Evolutionary conservation across 192 early-diverging fungal species (phyloP).

Genomic region (Mortierella claussenii): DNA sequence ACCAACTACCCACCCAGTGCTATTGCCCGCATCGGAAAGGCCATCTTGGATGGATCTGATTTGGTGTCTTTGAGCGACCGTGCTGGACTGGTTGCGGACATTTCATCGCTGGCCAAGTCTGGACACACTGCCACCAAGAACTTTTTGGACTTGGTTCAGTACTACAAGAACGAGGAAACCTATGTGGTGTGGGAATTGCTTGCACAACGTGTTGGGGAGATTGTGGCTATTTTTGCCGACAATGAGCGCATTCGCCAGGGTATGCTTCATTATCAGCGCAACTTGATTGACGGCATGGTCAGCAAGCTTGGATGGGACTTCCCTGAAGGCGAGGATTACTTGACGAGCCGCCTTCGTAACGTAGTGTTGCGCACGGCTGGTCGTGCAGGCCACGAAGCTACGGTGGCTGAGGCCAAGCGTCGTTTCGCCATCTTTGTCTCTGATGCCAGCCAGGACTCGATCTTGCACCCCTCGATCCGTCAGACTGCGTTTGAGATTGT

Average conservation of each 20-base stretch:
- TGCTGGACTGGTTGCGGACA: constrained; percentile 86
- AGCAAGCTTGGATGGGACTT: constrained; percentile 84
- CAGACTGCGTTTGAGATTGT: constrained; percentile 78
- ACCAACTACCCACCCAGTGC: constrained; percentile 76
- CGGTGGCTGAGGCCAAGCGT: constrained; percentile 72
- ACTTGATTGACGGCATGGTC: constrained; percentile 79
- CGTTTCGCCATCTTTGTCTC: constrained; percentile 77
- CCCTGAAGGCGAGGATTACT: constrained; percentile 75
- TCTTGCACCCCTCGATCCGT: constrained; percentile 81
- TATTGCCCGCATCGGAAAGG: constrained; percentile 63
- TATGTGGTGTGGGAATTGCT: constrained; percentile 83
- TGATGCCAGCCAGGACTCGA: constrained; percentile 65
- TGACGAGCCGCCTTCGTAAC: constrained; percentile 79
- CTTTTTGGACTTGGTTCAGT: constrained; percentile 78
- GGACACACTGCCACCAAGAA: constrained; percentile 80
- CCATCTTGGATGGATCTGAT: constrained; percentile 58
- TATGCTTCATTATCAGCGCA: constrained; percentile 72
- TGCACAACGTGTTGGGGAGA: constrained; percentile 60
- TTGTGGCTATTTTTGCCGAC: constrained; percentile 73
- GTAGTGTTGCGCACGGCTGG: constrained; percentile 84
- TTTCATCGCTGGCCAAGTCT: constrained; percentile 77
- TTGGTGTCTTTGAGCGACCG: constrained; percentile 73
- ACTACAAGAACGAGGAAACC: constrained; percentile 80
- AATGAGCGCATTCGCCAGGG: constrained; percentile 68
- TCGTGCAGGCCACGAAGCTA: constrained; percentile 69